These are phyloP conservation scores for Claviceps lovelessii DNA, from an alignment of 2,329 filamentous ascomycete genomes.

Conservation along the genomic window DNA sequence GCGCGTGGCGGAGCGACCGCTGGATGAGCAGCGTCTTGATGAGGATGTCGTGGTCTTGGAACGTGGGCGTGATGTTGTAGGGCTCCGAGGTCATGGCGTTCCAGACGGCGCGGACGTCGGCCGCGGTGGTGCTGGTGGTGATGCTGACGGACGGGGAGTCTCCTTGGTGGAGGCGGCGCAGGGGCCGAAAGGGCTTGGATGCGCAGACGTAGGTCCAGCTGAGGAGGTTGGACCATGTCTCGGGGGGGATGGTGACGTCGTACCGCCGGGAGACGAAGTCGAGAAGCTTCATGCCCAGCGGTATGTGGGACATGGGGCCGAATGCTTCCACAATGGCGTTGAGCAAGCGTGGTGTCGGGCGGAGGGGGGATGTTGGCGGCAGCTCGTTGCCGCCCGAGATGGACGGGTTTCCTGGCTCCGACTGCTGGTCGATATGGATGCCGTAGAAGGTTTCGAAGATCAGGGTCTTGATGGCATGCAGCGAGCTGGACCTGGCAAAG, in stretches of 20 bases:
- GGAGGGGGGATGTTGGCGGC: constrained; percentile 34
- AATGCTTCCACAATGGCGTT: constrained; percentile 54
- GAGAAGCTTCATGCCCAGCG: constrained; percentile 42
- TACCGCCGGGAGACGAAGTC: constrained; percentile 49
- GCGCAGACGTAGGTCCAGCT: constrained; percentile 50
- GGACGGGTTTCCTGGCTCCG: constrained; percentile 7
- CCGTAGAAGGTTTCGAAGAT: constrained; percentile 19
- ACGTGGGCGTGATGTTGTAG: constrained; percentile 40
- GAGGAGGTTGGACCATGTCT: constrained; percentile 53
- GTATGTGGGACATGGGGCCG: constrained; percentile 49
- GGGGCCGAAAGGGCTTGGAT: constrained; percentile 21
- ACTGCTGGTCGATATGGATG: constrained; percentile 12
- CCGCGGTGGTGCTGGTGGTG: constrained; percentile 7
- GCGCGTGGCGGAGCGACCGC: constrained; percentile 16
- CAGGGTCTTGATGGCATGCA: constrained; percentile 20
- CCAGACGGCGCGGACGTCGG: constrained; percentile 41
- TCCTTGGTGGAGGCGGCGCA: constrained; percentile 20
- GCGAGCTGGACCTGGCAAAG: constrained; percentile 24
- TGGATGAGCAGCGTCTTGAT: constrained; percentile 24
- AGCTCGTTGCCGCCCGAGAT: constrained; percentile 25
- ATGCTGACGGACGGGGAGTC: constrained; percentile 20
- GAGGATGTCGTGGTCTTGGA: constrained; percentile 38
- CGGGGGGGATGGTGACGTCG: constrained; percentile 37
- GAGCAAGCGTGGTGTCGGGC: constrained; percentile 45
- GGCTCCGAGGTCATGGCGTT: constrained; percentile 43